phyloP scores from a whole-genome alignment of 352 stramenopile species.

The Globisporangium acanthophoron region DNA sequence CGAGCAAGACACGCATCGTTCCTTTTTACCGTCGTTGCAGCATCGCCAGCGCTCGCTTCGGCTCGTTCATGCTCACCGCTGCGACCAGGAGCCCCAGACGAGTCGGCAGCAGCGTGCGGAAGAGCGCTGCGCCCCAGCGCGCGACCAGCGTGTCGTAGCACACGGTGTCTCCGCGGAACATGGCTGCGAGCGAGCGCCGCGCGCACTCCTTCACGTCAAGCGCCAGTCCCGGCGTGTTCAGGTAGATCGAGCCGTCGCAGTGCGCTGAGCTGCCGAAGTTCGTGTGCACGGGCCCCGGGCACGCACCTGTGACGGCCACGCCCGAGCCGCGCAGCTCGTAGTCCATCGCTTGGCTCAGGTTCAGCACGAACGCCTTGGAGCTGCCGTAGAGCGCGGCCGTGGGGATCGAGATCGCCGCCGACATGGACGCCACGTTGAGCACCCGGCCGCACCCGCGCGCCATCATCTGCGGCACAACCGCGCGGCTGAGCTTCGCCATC shows the following conservation, averaged over 20 bases:
- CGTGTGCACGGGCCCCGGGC: constrained; percentile 55
- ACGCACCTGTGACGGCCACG: constrained; percentile 64
- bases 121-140: constrained; percentile 24
- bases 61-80: constrained; percentile 27
- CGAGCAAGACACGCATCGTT: not conserved
- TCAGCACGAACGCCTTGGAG: constrained; percentile 71
- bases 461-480: constrained; percentile 71
- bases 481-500: constrained; percentile 51
- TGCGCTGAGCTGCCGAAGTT: constrained; percentile 48
- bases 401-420: constrained; percentile 40
- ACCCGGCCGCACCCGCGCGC: constrained; percentile 59
- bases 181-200: constrained; percentile 31
- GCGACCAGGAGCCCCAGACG: constrained; percentile 33
- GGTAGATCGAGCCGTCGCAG: constrained; percentile 40
- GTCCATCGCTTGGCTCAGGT: constrained; percentile 71
- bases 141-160: constrained; percentile 52
- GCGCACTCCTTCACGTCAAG: constrained; percentile 38
- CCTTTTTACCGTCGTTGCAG: not conserved
- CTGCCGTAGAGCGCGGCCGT: constrained; percentile 63
- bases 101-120: constrained; percentile 28
- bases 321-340: constrained; percentile 64
- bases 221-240: constrained; percentile 34
- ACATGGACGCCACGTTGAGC: constrained; percentile 77
- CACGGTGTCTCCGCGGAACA: constrained; percentile 40
- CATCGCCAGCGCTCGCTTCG: constrained; percentile 3